Base-by-base conservation (phyloP, 129 eudicot genomes). In the Saposhnikovia divaricata region DNA sequence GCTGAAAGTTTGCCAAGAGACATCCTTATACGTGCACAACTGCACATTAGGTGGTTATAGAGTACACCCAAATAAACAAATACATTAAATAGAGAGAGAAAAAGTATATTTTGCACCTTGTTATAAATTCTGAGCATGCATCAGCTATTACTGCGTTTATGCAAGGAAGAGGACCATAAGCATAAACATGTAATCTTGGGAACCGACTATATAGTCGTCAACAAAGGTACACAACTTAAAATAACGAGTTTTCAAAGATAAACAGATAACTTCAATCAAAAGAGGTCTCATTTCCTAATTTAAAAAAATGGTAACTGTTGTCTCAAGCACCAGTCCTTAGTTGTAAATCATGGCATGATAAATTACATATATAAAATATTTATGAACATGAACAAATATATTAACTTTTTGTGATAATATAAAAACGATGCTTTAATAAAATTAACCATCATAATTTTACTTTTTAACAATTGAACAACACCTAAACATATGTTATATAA, bases 151-250 rank as follows among this genome's bases (percentile, higher is more conserved):
- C n/a, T n/a, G n/a, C n/a, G n/a, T n/a, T n/a, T n/a, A n/a, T n/a
- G n/a, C n/a, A n/a, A n/a, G n/a, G n/a, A n/a, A n/a, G n/a, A n/a
- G n/a, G n/a, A n/a, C n/a, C n/a, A n/a, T n/a, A n/a, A n/a, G n/a
- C n/a, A n/a, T n/a, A n/a, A n/a, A n/a, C n/a, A n/a, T n/a, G n/a
- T n/a, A n/a, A n/a, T n/a, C n/a, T n/a, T n/a, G n/a, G n/a, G n/a
- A n/a, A n/a, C n/a, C n/a, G n/a, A n/a, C n/a, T n/a, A n/a, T 79
- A 84, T 75, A 91, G 79, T 93, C 89, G 91, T 50, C 51, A 57
- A 45, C n/a, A 68, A 48, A 9, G 16, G 70, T 4, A 73, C 46
- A 39, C 3, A n/a, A 27, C 4, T 39, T n/a, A 31, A n/a, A 45
- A 53, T 51, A 53, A 4, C n/a, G 19, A 53, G 9, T 14, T 19